Evolutionary conservation across 495 filamentous ascomycete species (phyloP).

Genomic region (Rusavskia elegans): DNA sequence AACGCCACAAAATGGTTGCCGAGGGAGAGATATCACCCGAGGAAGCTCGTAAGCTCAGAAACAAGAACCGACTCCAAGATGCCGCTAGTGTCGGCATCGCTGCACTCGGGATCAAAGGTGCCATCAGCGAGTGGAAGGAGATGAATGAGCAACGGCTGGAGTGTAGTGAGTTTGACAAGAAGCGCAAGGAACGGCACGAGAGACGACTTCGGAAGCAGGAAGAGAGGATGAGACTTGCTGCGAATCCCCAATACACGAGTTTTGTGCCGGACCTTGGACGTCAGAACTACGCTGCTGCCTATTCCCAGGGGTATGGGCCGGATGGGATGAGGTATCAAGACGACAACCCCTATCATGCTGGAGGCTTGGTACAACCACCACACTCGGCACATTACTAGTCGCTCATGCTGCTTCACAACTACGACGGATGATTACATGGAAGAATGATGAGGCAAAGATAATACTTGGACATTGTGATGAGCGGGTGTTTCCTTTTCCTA

Average conservation of each 20-base stretch:
- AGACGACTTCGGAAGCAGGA: conserved; percentile 9
- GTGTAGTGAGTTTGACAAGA: conserved; percentile 32
- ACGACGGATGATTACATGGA: too few relatives aligned
- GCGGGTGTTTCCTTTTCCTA: too few relatives aligned
- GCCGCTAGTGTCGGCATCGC: conserved; percentile 69
- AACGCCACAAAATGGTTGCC: conserved; percentile 49
- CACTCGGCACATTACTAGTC: not conserved
- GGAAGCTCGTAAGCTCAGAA: conserved; percentile 58
- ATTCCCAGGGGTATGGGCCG: conserved; percentile 12
- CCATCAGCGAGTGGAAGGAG: conserved; percentile 58
- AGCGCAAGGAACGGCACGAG: conserved; percentile 25
- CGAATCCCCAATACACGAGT: not conserved
- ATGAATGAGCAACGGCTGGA: conserved; percentile 44
- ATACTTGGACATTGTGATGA: too few relatives aligned
- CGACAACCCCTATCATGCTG: conserved; percentile 11
- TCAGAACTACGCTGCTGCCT: conserved; percentile 11
- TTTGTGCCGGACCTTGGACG: not conserved
- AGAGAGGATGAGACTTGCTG: not conserved
- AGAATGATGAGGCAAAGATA: too few relatives aligned
- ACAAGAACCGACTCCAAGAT: conserved; percentile 60
- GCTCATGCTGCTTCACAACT: too few relatives aligned
- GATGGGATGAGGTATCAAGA: conserved; percentile 9
- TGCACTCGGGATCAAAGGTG: conserved; percentile 72
- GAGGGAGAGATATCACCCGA: conserved; percentile 60
- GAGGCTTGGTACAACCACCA: conserved; percentile 2